phyloP scores from a whole-genome alignment of 2,329 filamentous ascomycete species.

The Exophiala lecanii-corni region DNA sequence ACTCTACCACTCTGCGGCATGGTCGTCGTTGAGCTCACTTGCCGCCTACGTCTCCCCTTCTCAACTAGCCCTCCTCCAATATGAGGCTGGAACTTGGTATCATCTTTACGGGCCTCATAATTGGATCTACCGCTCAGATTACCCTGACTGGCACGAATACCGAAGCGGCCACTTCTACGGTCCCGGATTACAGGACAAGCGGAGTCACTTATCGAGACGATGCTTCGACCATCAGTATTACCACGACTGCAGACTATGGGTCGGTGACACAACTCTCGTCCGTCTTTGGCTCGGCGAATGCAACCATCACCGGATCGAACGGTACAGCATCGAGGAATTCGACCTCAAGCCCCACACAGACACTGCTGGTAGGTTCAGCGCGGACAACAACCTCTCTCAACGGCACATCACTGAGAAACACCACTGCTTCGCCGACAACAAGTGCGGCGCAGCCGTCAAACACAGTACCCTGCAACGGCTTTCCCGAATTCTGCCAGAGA shows the following conservation, averaged over 20 bases:
- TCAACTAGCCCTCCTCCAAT: too few species aligned
- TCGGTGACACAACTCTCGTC: slow-evolving; percentile 23
- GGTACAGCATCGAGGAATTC: slow-evolving; percentile 30
- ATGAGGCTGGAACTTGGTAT: not conserved
- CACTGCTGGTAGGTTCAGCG: slow-evolving; percentile 36
- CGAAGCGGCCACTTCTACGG: slow-evolving; percentile 18
- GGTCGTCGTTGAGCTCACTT: too few species aligned
- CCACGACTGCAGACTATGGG: slow-evolving; percentile 26
- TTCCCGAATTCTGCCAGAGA: slow-evolving; percentile 69
- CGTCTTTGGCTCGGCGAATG: slow-evolving; percentile 18
- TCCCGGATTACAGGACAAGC: slow-evolving; percentile 26
- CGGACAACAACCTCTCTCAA: slow-evolving; percentile 40
- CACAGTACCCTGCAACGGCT: slow-evolving; percentile 74
- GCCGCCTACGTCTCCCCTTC: too few species aligned
- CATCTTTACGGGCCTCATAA: not conserved
- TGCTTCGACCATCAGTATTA: slow-evolving; percentile 28
- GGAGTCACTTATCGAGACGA: slow-evolving; percentile 26
- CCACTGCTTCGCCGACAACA: slow-evolving; percentile 45
- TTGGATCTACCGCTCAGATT: not conserved
- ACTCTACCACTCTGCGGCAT: too few species aligned
- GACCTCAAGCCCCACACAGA: slow-evolving; percentile 32
- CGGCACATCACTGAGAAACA: slow-evolving; percentile 44
- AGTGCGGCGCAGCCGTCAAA: slow-evolving; percentile 53
- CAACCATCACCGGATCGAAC: slow-evolving; percentile 20
- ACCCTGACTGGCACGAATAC: slow-evolving; percentile 10